Base-by-base conservation (phyloP, 768 basidiomycete genomes). In the Asterophora lycoperdoides region DNA sequence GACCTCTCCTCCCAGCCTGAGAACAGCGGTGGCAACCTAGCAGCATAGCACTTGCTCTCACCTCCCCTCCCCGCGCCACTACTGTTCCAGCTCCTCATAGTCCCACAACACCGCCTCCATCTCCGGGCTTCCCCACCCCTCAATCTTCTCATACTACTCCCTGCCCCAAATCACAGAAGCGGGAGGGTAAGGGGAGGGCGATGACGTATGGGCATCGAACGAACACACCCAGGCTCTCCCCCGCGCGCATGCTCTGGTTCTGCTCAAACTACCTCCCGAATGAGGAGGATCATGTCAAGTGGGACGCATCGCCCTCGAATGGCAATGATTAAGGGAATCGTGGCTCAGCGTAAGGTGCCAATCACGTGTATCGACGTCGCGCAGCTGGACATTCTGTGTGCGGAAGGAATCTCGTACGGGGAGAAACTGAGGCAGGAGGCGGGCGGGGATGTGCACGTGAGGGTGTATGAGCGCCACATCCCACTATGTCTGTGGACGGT, bases 401-500 rank as follows among this genome's bases (percentile, higher is more conserved):
- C 80, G 38, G 87, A 90, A 58, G 86, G 84, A 0, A 67, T 84
- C 1, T 72, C 68, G 26, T 88, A 84, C 54, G 83, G 74, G 0
- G 69, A 80, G 55, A 83, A 79, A 60, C 57, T 88, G 60, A 69
- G 56, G 52, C 23, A 6, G 3, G 58, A 64, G 17, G 69, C 69
- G 7, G 84, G 83, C 1, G 75, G 83, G 10, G 63, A 73, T 17
- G 78, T 77, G 8, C 75, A 83, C 38, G 65, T 75, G 0, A 73
- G 73, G 58, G 61, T 80, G 17, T 89, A 88, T 62, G 71, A 76
- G 56, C 79, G 4, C 86, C 86, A 23, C 85, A 88, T 68, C 84
- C 78, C 1, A 78, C 85, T 36, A 79, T 88, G 77, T 81, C 79
- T 5, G 84, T 87, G 83, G 84, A 86, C 50, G 82, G 81, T 83